A percentile compares a stretch with the other conserved stretches of the same genome.
Conservation (phyloP, 805 yeast species). For the Cyberlindnera amylophila region DNA sequence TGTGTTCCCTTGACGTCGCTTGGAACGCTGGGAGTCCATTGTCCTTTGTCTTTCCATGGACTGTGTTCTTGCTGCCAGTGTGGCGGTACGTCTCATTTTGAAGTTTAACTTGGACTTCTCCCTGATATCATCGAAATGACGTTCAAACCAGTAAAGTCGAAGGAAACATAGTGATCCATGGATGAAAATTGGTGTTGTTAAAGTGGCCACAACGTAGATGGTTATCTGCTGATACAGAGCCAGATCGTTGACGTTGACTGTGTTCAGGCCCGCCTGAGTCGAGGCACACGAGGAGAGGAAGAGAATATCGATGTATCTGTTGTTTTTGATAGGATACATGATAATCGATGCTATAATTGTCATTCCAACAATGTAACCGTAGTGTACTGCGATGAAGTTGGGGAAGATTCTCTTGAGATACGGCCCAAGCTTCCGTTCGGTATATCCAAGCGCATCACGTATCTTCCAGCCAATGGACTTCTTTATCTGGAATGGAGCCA, state of each 20-base stretch:
- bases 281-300: constrained; percentile 73
- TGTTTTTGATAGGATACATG: constrained; percentile 69
- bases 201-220: constrained; percentile 55
- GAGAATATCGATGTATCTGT: constrained; percentile 70
- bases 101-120: constrained; percentile 73
- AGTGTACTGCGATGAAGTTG: constrained; percentile 57
- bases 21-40: constrained; percentile 12
- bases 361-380: constrained; percentile 61
- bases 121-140: constrained; percentile 79
- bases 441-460: constrained; percentile 34
- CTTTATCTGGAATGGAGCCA: constrained; percentile 20
- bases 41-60: constrained; percentile 23
- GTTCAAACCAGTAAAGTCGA: constrained; percentile 85
- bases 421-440: constrained; percentile 32
- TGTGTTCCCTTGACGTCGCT: no score
- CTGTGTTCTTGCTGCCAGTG: constrained; percentile 52
- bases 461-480: constrained; percentile 38
- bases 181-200: constrained; percentile 85
- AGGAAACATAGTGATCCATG: constrained; percentile 75
- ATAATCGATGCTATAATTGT: constrained; percentile 67
- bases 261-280: constrained; percentile 91
- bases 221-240: constrained; percentile 76
- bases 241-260: constrained; percentile 63
- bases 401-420: constrained; percentile 38
- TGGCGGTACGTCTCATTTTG: constrained; percentile 77